Base-by-base conservation (phyloP, 495 filamentous ascomycete genomes). In the Astrocystis sublimbata region DNA sequence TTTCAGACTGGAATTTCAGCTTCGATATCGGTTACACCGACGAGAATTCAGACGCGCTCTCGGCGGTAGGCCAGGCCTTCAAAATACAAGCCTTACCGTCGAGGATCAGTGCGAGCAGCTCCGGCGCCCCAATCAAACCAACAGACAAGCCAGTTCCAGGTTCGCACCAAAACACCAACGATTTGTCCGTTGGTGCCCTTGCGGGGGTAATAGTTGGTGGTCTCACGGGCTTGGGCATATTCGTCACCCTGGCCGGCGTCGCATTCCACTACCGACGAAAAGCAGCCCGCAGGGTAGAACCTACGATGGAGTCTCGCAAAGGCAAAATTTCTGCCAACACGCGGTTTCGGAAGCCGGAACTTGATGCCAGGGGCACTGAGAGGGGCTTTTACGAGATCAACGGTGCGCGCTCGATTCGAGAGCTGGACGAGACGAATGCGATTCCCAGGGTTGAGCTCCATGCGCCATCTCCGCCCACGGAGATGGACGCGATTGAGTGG, bases 191-290 rank as follows among this genome's bases (percentile, higher is more conserved):
- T 6, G 53, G 53, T 6, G 15, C 24, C 9, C 12, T 56, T 7
- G 53, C 24, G 23, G 53, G 53, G 7, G 24, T 56, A 12, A 23
- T 30, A 6, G 53, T 56, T 6, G 53, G 53, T 15, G 28, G 1
- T 5, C 6, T 56, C 6, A 24, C 13, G 1, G 53, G 53, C 26
- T 13, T 31, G 8, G 53, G 23, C 6, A 19, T 43, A 19, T 19
- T 56, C 36, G 36, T 24, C 6, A 35, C 23, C 0, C 36, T 43
- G 8, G 9, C 31, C 36, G 26, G 53, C 23, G 24, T 56, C 13
- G 53, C 43, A 6, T 5, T 43, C 6, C 43, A 56, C n/a, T 56
- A 56, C 24, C 12, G 53, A 2, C 23, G 53, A 7, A 56, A 56
- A 56, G 19, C 53, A 3, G 13, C 0, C 1, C 50, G 50, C 17